Percentiles rank a stretch among this genome's conserved stretches.
Evolutionary conservation across 2,329 filamentous ascomycete species (phyloP).

Genomic region (Fusarium pseudoanthophilum): DNA sequence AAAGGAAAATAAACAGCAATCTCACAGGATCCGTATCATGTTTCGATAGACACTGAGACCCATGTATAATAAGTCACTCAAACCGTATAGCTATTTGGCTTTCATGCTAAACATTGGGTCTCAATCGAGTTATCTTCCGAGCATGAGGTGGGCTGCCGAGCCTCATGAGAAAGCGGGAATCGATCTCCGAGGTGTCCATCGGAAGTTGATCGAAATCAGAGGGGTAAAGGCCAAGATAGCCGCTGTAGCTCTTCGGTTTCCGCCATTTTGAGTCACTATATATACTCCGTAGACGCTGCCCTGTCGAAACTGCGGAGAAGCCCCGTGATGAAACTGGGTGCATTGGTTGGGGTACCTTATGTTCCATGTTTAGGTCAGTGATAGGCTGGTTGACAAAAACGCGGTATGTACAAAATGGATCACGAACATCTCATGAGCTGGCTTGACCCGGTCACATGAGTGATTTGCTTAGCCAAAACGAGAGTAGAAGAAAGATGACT

Average conservation of each 20-base stretch:
- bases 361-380: background rate
- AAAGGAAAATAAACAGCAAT: constrained; percentile 8
- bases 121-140: constrained; percentile 28
- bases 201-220: background rate
- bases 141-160: constrained; percentile 25
- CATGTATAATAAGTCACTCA: constrained; percentile 16
- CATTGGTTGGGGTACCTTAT: constrained; percentile 20
- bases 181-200: constrained; percentile 12
- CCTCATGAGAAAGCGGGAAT: constrained; percentile 16
- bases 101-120: background rate
- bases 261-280: constrained; percentile 37
- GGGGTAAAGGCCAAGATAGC: constrained; percentile 4
- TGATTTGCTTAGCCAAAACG: background rate
- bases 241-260: constrained; percentile 6
- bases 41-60: constrained; percentile 28
- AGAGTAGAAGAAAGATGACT: background rate
- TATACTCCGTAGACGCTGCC: constrained; percentile 7
- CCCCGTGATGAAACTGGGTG: constrained; percentile 37
- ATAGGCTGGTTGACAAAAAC: background rate
- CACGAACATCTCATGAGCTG: background rate
- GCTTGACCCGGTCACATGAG: background rate
- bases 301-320: constrained; percentile 33
- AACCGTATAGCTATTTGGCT: constrained; percentile 12
- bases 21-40: constrained; percentile 2
- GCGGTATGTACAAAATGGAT: background rate